Base-by-base conservation (phyloP, 73 alveolate genomes). In the Symbiodinium natans region DNA sequence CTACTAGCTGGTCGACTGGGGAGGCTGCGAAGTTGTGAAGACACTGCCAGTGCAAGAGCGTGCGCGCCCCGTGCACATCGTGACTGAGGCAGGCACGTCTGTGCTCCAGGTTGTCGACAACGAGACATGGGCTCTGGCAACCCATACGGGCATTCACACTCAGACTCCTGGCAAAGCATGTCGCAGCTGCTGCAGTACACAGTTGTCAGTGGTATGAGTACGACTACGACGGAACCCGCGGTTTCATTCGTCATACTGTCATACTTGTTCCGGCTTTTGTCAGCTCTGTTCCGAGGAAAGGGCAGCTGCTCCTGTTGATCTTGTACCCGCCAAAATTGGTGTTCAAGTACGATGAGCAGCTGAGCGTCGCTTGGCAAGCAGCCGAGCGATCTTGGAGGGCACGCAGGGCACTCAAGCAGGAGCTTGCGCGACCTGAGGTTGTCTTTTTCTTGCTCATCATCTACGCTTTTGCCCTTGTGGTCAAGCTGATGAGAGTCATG, bases 281-380 rank as follows among this genome's bases (percentile, higher is more conserved):
- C 36, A 27, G 29, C 31, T n/a, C 36, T n/a, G 56, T 17, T 33
- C 73, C 43, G 71, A 88, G 95, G 95, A 92, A 92, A 82, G 98
- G 98, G 29, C 98, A 92, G 56, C 90, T 92, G 63, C 89, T 92
- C 41, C 59, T 92, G 75, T 74, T 92, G 54, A 92, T 92, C 59
- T 75, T 92, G 8, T 92, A 92, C 54, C 98, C 98, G 23, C 98
- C 98, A 38, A 92, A 92, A 75, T 74, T 92, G 90, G 74, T 92
- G 89, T 92, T 92, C 98, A 92, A 92, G 74, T 92, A 92, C 33
- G 98, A 92, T 40, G 98, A 92, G 86, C 98, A 92, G 82, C 89
- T 92, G 29, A 40, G 82, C 19, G 95, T 41, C 9, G 19, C 94
- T 39, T 38, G 13, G 54, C 71, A 7, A 17, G 68, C 68, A 17